Evolutionary conservation across 2,329 filamentous ascomycete genomes (phyloP).

Genomic region (Fusarium falciforme): DNA sequence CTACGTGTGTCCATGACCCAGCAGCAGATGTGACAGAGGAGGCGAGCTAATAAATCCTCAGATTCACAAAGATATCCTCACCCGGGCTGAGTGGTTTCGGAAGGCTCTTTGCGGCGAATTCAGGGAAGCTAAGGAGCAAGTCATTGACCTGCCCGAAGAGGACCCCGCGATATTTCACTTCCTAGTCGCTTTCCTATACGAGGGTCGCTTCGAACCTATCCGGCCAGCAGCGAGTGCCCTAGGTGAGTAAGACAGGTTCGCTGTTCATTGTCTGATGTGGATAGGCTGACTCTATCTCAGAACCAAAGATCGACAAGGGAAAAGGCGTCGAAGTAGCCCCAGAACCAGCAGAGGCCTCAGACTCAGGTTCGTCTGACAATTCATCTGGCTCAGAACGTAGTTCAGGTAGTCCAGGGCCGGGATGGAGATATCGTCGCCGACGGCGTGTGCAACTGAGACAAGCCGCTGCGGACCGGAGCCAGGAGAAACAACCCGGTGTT

Average conservation of each 20-base stretch:
- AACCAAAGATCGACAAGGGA: constrained; percentile 53
- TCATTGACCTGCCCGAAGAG: constrained; percentile 62
- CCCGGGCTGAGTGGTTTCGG: constrained; percentile 60
- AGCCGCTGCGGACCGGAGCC: constrained; percentile 24
- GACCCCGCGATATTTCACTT: constrained; percentile 64
- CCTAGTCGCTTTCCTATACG: constrained; percentile 62
- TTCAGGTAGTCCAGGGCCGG: constrained; percentile 28
- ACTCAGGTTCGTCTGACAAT: constrained; percentile 48
- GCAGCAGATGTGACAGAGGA: background rate
- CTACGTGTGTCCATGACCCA: constrained; percentile 30
- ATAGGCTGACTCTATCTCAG: constrained; percentile 25
- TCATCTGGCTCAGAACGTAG: constrained; percentile 24
- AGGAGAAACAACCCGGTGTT: constrained; percentile 56
- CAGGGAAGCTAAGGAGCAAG: constrained; percentile 57
- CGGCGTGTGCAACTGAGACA: constrained; percentile 18
- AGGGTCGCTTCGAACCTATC: constrained; percentile 59
- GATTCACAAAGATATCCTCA: constrained; percentile 60
- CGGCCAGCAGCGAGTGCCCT: constrained; percentile 56
- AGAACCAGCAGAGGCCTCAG: constrained; percentile 46
- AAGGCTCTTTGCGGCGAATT: constrained; percentile 62
- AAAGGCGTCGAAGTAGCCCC: constrained; percentile 48
- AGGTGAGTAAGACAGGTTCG: constrained; percentile 40
- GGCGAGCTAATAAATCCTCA: constrained; percentile 37
- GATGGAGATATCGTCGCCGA: constrained; percentile 30
- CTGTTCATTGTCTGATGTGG: background rate